Evolutionary conservation across 2,329 filamentous ascomycete species (phyloP), one percentile per base, ranked within the genome.

Genomic region (Xylaria sp.): DNA sequence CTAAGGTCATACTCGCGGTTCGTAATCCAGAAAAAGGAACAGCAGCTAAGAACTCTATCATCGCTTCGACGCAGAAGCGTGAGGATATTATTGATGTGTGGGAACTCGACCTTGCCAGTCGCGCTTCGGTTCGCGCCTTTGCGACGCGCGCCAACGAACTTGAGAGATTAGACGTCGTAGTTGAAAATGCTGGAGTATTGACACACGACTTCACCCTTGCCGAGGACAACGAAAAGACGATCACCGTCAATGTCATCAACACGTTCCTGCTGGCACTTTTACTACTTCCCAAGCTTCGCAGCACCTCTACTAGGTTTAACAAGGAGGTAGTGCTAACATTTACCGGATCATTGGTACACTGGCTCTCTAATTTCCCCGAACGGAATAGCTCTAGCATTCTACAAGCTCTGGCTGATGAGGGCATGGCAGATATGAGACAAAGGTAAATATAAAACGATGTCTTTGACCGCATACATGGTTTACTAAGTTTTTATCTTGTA

Each of bases 171-270:
- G 83, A 85, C 65, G 75, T 79, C 2, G 68, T 85, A 0, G 65
- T 85, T 7, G 76, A 79, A 57, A 85, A 84, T 59, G 84, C 83
- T 1, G 78, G 76, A 75, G 48, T 69, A 75, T 21, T 34, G 19
- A 24, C 19, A 9, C 34, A 50, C 1, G 27, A 60, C 14, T 60
- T 50, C 7, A 4, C 34, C 4, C 30, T 60, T 1, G 57, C 34
- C 3, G 81, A 83, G 64, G 83, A 81, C 2, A 78, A 81, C 61
- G 84, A 86, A 73, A 72, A 72, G 14, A 81, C 77, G 32, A 73
- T 85, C 57, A 82, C 81, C 3, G 79, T 85, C 54, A 86, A 86
- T 71, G 81, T 85, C 19, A 75, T 86, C 42, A 79, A 79, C 2
- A 67, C 82, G 0, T 81, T 83, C 42, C 74, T 86, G 32, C 76